phyloP scores from a whole-genome alignment of 257 asterid genomes.

The Ilex aquifolium region DNA sequence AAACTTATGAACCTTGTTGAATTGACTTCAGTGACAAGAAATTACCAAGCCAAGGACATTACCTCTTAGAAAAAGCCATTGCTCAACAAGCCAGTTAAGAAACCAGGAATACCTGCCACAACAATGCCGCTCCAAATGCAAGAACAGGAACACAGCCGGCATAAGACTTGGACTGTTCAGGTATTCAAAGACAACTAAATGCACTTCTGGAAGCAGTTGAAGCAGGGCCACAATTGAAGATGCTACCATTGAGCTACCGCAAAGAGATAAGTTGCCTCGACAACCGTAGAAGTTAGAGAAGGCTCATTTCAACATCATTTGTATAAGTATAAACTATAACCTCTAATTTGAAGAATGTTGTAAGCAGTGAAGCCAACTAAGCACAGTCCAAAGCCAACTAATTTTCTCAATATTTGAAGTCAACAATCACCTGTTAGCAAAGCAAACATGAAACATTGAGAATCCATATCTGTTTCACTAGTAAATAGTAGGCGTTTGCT shows the following conservation, averaged over 20 bases:
- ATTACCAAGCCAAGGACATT: slow-evolving; percentile 5
- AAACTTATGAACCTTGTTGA: background rate
- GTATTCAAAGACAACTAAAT: slow-evolving; percentile 90
- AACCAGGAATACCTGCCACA: slow-evolving; percentile 77
- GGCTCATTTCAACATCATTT: background rate
- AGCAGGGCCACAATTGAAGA: slow-evolving; percentile 69
- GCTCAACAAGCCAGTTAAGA: background rate
- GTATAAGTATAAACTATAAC: too few relatives aligned
- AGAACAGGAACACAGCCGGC: slow-evolving; percentile 93
- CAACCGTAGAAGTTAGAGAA: slow-evolving; percentile 54
- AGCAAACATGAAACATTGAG: too few relatives aligned
- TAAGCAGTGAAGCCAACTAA: background rate
- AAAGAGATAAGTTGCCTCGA: slow-evolving; percentile 96
- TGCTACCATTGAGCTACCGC: slow-evolving; percentile 99
- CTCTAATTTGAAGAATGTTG: background rate
- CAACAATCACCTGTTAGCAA: too few relatives aligned
- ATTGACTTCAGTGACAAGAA: background rate
- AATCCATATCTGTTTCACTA: background rate
- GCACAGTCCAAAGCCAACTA: too few relatives aligned
- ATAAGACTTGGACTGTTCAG: slow-evolving; percentile 88
- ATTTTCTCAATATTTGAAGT: too few relatives aligned
- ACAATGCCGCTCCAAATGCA: slow-evolving; percentile 85
- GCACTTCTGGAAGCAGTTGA: slow-evolving; percentile 83
- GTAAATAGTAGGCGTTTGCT: slow-evolving; percentile 11
- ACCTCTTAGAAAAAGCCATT: background rate